phyloP scores from a whole-genome alignment of 1,284 basidiomycete genomes.

The Fomitopsis schrenkii region DNA sequence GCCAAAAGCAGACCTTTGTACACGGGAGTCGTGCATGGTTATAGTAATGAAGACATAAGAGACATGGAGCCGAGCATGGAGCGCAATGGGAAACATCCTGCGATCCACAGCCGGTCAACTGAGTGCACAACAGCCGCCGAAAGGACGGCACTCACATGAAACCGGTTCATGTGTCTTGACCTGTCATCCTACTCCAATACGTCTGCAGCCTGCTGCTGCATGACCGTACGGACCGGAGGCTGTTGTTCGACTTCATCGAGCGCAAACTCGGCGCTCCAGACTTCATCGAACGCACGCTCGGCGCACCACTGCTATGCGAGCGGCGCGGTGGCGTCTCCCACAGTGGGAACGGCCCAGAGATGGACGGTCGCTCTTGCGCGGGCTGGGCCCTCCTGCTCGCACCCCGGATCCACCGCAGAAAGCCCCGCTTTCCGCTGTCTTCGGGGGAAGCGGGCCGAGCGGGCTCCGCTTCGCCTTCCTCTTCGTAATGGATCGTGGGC shows the following conservation, averaged over 20 bases:
- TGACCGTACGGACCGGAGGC: slow-evolving; percentile 24
- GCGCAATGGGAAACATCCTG: neutral
- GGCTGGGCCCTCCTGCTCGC: slow-evolving; percentile 13
- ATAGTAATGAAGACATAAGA: neutral
- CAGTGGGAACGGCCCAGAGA: slow-evolving; percentile 33
- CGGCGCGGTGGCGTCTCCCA: slow-evolving; percentile 23
- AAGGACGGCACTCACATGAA: neutral
- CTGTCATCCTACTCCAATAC: slow-evolving; percentile 23
- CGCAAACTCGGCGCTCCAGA: slow-evolving; percentile 17
- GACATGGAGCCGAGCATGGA: neutral
- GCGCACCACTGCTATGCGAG: slow-evolving; percentile 11
- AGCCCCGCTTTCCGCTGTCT: slow-evolving; percentile 19
- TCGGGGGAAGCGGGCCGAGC: slow-evolving; percentile 12
- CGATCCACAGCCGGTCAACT: neutral
- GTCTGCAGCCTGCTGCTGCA: slow-evolving; percentile 27
- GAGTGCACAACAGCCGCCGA: neutral
- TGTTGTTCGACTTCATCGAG: slow-evolving; percentile 22
- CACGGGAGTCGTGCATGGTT: neutral
- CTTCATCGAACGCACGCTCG: slow-evolving; percentile 1
- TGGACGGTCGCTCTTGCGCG: slow-evolving; percentile 23
- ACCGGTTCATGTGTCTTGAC: slow-evolving; percentile 14
- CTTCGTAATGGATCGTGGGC: slow-evolving; percentile 33
- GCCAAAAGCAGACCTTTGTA: neutral
- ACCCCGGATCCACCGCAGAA: slow-evolving; percentile 20
- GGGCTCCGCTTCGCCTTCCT: slow-evolving; percentile 16